These are phyloP conservation scores for Wickerhamiella parazyma DNA, from an alignment of 805 yeast species.

Conservation along the genomic window DNA sequence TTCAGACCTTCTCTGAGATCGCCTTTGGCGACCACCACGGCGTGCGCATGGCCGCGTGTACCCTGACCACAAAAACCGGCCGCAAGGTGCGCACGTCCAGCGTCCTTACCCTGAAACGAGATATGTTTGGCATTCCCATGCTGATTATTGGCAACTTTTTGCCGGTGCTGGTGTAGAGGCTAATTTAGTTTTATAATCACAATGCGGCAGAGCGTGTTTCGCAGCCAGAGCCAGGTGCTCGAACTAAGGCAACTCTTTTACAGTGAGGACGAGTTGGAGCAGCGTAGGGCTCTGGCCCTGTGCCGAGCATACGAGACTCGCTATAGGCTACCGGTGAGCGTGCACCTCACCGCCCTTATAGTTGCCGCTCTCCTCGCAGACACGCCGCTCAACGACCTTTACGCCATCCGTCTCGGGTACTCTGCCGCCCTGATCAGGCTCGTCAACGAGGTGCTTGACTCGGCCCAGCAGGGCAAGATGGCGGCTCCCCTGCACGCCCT, in stretches of 20 bases:
- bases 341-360: slow-evolving; percentile 19
- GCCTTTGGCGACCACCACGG: slow-evolving; percentile 89
- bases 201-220: slow-evolving; percentile 17
- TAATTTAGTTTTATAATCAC: no score
- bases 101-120: slow-evolving; percentile 87
- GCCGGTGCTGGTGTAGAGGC: slow-evolving; percentile 39
- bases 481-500: slow-evolving; percentile 69
- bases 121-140: slow-evolving; percentile 93
- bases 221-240: slow-evolving; percentile 10
- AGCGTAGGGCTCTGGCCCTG: slow-evolving; percentile 16
- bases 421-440: slow-evolving; percentile 51
- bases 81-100: slow-evolving; percentile 53
- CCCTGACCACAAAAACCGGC: slow-evolving; percentile 38
- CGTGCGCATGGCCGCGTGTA: slow-evolving; percentile 77
- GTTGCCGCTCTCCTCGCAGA: slow-evolving; percentile 17
- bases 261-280: slow-evolving; percentile 13
- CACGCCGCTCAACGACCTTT: slow-evolving; percentile 16
- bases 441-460: slow-evolving; percentile 85
- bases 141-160: slow-evolving; percentile 90
- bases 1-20: slow-evolving; percentile 66
- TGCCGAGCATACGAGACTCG: slow-evolving; percentile 19
- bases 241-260: slow-evolving; percentile 15
- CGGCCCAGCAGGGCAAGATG: slow-evolving; percentile 60
- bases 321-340: slow-evolving; percentile 19
- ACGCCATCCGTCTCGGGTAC: slow-evolving; percentile 19